A percentile compares a stretch with the other conserved stretches of the same genome.
These are phyloP conservation scores for Lonicera japonica DNA, from an alignment of 129 eudicot species.

Conservation along the genomic window DNA sequence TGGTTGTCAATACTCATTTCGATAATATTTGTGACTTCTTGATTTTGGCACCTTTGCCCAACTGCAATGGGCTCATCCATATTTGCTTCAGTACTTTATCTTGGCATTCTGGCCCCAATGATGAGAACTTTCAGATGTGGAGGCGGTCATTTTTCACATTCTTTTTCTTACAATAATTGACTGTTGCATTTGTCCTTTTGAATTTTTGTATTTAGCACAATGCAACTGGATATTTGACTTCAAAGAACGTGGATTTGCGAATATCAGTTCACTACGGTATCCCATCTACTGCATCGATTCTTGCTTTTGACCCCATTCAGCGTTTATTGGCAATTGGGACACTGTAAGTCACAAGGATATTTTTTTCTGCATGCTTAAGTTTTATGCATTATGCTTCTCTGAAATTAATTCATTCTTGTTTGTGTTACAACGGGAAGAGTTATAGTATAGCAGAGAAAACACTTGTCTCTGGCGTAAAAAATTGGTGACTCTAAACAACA, in stretches of 20 bases:
- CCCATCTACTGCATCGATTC: slow-evolving; percentile 78
- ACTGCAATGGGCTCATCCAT: neutral
- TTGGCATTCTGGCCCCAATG: neutral
- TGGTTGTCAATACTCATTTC: neutral
- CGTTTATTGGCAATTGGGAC: slow-evolving; percentile 86
- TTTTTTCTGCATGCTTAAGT: neutral
- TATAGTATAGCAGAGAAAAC: neutral
- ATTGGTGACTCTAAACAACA: neutral
- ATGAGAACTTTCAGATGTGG: neutral
- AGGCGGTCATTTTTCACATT: neutral
- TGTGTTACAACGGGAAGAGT: neutral
- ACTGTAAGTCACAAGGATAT: slow-evolving; percentile 49
- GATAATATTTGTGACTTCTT: neutral
- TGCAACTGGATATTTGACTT: slow-evolving; percentile 32
- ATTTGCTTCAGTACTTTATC: neutral
- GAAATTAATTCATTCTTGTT: neutral
- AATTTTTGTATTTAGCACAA: slow-evolving; percentile 27
- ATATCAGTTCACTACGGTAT: slow-evolving; percentile 69
- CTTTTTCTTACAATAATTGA: neutral
- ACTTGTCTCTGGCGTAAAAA: too few species aligned
- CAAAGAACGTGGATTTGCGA: slow-evolving; percentile 57
- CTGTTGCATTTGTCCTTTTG: neutral
- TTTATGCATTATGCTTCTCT: too few species aligned
- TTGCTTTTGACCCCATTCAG: slow-evolving; percentile 91
- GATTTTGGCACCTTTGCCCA: neutral